Percentiles rank a stretch among this genome's conserved stretches.
Conservation (phyloP, 495 filamentous ascomycete species). For the Tuber calosporum region DNA sequence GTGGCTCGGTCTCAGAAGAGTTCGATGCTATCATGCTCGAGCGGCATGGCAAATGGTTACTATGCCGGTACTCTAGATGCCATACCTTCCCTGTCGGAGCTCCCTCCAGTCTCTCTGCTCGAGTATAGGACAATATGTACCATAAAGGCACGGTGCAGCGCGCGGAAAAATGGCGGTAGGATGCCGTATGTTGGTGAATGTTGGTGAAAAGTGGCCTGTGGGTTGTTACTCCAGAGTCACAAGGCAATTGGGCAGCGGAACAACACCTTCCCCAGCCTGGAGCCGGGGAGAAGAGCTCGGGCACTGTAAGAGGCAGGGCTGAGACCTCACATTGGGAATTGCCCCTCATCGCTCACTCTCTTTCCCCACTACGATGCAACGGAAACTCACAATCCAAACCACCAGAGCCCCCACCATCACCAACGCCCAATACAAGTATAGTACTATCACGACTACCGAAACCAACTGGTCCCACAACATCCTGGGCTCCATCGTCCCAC, state of each 20-base stretch:
- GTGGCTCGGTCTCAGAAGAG: background rate
- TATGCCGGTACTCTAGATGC: background rate
- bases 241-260: background rate
- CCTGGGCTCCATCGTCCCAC: background rate
- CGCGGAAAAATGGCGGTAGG: background rate
- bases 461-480: background rate
- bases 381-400: background rate
- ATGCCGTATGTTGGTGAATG: background rate
- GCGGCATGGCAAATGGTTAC: background rate
- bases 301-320: background rate
- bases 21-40: background rate
- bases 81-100: background rate
- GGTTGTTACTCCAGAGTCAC: background rate
- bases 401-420: conserved; percentile 10
- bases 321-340: background rate
- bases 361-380: background rate
- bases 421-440: conserved; percentile 9
- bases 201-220: background rate
- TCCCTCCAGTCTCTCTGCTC: too few species aligned
- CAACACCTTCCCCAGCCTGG: background rate
- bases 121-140: too few species aligned
- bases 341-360: background rate
- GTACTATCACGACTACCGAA: too few species aligned
- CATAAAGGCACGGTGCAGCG: too few species aligned
- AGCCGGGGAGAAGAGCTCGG: background rate